Evolutionary conservation across 345 rosid species (phyloP), one percentile per base, ranked within the genome.

Genomic region (Noccaea bulbosa): DNA sequence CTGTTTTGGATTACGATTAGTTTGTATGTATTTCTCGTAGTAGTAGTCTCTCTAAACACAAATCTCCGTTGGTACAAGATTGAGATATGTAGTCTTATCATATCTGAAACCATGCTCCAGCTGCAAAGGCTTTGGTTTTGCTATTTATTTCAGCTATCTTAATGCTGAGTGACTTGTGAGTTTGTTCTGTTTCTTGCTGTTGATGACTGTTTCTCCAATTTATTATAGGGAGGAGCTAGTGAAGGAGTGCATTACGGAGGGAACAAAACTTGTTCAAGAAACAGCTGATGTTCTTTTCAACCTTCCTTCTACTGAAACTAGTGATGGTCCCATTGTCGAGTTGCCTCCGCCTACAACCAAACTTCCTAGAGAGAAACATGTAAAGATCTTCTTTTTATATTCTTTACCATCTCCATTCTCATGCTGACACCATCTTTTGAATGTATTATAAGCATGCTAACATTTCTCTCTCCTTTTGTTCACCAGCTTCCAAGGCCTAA

Each of bases 361-460:
- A 77, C 80, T 93, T 62, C 97, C 98, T 2, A 84, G 97, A 79
- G 92, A 84, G 77, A 93, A 93, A 84, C 96, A 79, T 77, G 97
- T 88, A 78, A 69, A 69, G 86, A 45, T 63, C 9, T 43, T 52
- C 46, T 12, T 48, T 10, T 40, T 71, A 58, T 43, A 12, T 39
- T 46, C 47, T 0, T 22, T 48, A 58, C 30, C 38, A 49, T 58
- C 56, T 54, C 22, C n/a, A 32, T 0, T 34, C 24, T 53, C 35
- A 35, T 11, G 44, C 22, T 20, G 39, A 12, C 7, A 30, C 14
- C 46, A 44, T 53, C 15, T 8, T 32, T 10, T 16, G 15, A 32
- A 22, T 32, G 24, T 62, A 52, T 10, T 35, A 20, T 38, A 12
- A 56, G 37, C 67, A 34, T 75, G 37, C 49, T 68, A 53, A 61